Evolutionary conservation across 2,329 filamentous ascomycete genomes (phyloP).

Genomic region (Exophiala calicioides): DNA sequence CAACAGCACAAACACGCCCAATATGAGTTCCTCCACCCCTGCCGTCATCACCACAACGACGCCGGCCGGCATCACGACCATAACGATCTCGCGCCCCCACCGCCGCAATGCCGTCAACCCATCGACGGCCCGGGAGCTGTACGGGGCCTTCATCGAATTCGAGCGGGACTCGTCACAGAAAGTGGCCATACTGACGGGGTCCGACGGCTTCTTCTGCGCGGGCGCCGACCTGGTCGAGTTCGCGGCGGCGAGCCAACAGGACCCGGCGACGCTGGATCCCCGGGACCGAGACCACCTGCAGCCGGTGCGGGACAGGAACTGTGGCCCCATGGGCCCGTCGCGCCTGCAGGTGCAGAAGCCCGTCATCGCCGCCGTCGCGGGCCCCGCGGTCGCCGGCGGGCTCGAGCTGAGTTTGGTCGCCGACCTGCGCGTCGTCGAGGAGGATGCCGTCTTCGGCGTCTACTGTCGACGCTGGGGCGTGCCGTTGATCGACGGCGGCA

Average conservation of each 20-base stretch:
- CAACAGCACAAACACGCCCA: no score
- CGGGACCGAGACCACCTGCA: slow-evolving; percentile 28
- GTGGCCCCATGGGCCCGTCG: slow-evolving; percentile 56
- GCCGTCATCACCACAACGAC: slow-evolving; percentile 10
- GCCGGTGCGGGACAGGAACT: slow-evolving; percentile 40
- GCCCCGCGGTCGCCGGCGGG: slow-evolving; percentile 57
- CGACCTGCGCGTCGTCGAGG: slow-evolving; percentile 57
- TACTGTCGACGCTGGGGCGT: slow-evolving; percentile 58
- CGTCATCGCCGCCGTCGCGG: slow-evolving; percentile 54
- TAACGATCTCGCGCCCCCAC: slow-evolving; percentile 55
- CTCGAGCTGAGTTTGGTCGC: slow-evolving; percentile 56
- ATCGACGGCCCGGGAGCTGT: slow-evolving; percentile 51
- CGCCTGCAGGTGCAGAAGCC: slow-evolving; percentile 54
- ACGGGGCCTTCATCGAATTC: slow-evolving; percentile 51
- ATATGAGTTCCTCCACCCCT: neutral
- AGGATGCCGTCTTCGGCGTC: slow-evolving; percentile 57
- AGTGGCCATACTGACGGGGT: slow-evolving; percentile 54
- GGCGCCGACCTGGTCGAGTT: slow-evolving; percentile 50
- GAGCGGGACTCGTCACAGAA: slow-evolving; percentile 54
- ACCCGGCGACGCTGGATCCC: slow-evolving; percentile 17
- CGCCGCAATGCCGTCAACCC: slow-evolving; percentile 56
- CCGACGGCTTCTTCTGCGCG: slow-evolving; percentile 53
- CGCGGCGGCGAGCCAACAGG: slow-evolving; percentile 42
- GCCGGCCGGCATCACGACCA: slow-evolving; percentile 52
- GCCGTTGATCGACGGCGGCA: slow-evolving; percentile 55